These are phyloP conservation scores for Clavariopsis aquatica DNA, from an alignment of 495 filamentous ascomycete genomes.

Conservation along the genomic window DNA sequence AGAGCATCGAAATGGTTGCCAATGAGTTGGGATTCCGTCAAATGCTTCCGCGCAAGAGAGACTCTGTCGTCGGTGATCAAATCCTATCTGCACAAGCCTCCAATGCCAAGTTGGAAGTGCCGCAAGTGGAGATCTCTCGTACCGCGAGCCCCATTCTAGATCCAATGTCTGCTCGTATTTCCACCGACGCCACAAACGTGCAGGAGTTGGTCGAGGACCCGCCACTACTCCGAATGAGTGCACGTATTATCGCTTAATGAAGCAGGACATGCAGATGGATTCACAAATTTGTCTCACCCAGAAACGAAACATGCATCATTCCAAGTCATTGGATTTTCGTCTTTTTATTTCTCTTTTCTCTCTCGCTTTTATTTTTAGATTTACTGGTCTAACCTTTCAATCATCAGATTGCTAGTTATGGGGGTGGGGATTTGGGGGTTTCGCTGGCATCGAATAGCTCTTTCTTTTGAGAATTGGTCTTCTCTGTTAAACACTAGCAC, in stretches of 20 bases:
- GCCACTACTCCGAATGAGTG: constrained; percentile 17
- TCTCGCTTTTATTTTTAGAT: too few species aligned
- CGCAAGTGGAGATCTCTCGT: constrained; percentile 27
- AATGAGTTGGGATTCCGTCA: constrained; percentile 59
- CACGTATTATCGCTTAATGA: constrained; percentile 20
- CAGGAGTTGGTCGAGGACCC: constrained; percentile 11
- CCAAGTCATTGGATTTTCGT: neutral
- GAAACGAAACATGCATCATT: constrained; percentile 4
- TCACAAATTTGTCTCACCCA: neutral
- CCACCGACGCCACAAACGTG: constrained; percentile 6
- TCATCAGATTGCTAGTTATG: too few species aligned
- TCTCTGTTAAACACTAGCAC: neutral
- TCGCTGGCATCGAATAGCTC: too few species aligned
- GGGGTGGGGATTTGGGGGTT: too few species aligned
- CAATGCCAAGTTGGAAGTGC: constrained; percentile 15
- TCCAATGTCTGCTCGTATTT: constrained; percentile 30
- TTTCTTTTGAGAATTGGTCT: neutral
- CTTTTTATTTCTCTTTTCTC: neutral
- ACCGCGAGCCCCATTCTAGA: constrained; percentile 28
- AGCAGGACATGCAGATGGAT: neutral
- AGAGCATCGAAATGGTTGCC: constrained; percentile 64
- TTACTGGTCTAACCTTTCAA: too few species aligned
- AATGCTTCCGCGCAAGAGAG: constrained; percentile 53
- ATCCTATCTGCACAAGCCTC: constrained; percentile 13
- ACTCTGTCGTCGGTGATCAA: constrained; percentile 42